phyloP scores from a whole-genome alignment of 1,284 basidiomycete species.

The Cutaneotrichosporon sp. region DNA sequence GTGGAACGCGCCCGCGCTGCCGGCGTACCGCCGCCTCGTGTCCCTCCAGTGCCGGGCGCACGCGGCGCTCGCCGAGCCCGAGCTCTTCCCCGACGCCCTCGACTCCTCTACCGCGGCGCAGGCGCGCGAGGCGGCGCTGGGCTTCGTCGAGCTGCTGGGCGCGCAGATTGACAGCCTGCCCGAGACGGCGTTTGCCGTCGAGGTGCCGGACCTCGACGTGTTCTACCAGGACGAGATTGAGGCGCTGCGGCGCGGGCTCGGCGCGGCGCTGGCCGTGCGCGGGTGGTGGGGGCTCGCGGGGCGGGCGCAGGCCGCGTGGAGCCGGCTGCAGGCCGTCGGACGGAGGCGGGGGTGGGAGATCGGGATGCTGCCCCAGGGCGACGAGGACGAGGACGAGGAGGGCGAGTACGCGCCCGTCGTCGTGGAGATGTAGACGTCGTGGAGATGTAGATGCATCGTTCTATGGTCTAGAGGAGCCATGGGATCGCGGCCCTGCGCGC shows the following conservation, averaged over 20 bases:
- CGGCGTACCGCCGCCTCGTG: constrained; percentile 52
- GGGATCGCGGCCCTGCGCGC: constrained; percentile 68
- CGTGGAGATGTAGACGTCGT: constrained; percentile 40
- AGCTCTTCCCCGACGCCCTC: background rate
- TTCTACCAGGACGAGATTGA: constrained; percentile 50
- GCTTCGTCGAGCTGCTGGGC: constrained; percentile 42
- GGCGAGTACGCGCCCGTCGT: constrained; percentile 53
- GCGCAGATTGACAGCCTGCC: constrained; percentile 49
- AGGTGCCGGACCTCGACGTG: constrained; percentile 53
- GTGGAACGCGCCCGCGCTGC: constrained; percentile 52
- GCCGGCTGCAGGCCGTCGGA: constrained; percentile 19
- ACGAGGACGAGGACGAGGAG: constrained; percentile 47
- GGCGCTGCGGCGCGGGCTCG: constrained; percentile 35
- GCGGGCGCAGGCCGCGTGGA: constrained; percentile 16
- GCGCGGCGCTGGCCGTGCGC: constrained; percentile 14
- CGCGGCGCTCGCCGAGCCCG: constrained; percentile 24
- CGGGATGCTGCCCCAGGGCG: constrained; percentile 21
- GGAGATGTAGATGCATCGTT: constrained; percentile 3
- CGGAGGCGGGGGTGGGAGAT: constrained; percentile 39
- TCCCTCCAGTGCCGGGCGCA: constrained; percentile 45
- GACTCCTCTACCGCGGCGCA: background rate
- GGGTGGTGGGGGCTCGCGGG: constrained; percentile 16
- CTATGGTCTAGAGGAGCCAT: background rate
- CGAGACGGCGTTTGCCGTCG: constrained; percentile 48
- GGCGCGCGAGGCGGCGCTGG: constrained; percentile 12